Evolutionary conservation across 176 grass and related monocot species (phyloP), one percentile per base, ranked within the genome.

Genomic region (Triticum dicoccoides): DNA sequence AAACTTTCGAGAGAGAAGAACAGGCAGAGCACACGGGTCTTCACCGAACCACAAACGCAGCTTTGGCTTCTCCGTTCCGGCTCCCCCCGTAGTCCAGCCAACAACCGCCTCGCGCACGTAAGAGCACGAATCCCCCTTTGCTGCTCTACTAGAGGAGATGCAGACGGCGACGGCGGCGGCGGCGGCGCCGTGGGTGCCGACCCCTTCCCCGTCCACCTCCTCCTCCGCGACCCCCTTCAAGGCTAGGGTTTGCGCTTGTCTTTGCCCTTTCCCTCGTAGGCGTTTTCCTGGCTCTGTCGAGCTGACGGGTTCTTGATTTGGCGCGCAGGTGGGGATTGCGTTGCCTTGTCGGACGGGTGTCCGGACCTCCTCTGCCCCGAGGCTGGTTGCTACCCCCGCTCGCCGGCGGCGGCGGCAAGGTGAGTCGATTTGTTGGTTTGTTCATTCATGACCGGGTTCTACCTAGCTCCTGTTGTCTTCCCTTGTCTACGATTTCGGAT

Each of bases 81-180:
- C 25, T 20, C 11, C 58, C 15, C 52, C 80, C 44, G 29, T 17
- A n/a, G 41, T 51, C 61, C 61, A 47, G 62, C 25, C 17, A 33
- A 49, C 61, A 8, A 7, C 69, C 23, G 37, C 73, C 44, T 9
- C 73, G 37, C 56, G 27, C 82, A 51, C 71, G 61, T 63, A n/a
- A 10, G 68, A 70, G 42, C n/a, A 49, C 42, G 72, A 77, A 54
- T 30, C 45, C 44, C 18, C 61, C 54, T 64, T 24, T 33, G 62
- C 64, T 77, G 61, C 64, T 77, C 73, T 25, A 52, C 73, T 25
- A 52, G 68, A 78, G 64, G 37, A 59, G 66, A 97, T 96, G 94
- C 94, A 94, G 51, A 74, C 91, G 32, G 81, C 88, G 27, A 86
- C 91, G 54, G 65, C 81, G 24, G 88, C 89, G 4, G 84, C 39